Base-by-base conservation (phyloP, 1,139 yeast genomes). In the Scheffersomyces stambukii region DNA sequence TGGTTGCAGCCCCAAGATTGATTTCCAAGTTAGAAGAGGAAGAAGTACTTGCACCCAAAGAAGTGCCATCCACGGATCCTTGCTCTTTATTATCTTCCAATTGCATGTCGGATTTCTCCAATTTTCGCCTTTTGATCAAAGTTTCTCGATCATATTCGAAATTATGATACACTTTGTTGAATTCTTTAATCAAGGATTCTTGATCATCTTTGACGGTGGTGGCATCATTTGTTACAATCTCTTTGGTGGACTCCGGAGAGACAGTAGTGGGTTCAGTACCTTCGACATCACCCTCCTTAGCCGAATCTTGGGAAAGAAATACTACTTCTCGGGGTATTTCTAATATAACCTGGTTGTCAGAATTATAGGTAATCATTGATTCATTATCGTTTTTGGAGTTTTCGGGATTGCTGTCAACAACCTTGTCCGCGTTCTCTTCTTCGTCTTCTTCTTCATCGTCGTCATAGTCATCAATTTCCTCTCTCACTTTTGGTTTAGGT, bases 101-200 rank as follows among this genome's bases (percentile, higher is more conserved):
- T 44, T 80, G 77, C 45, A 81, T 69, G 50, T 88, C 94, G 24
- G 85, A 81, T 41, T 82, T 82, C 46, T 85, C 95, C 22, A 88
- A 62, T 46, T 81, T 84, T 40, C 88, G 59, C 48, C 94, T 70
- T 45, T 86, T 85, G 32, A 80, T 64, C 28, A 85, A 64, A 1
- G 91, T 83, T 34, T 84, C 94, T 41, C 77, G 63, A 50, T 88
- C 96, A 40, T 76, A 75, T 48, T 89, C 97, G 50, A 86, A 85
- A 36, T 75, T 78, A 48, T 88, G 96, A 48, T 86, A 88, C 23
- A 83, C 76, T 47, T 72, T 81, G 45, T 64, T 67, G 43, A 64
- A 65, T 39, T 64, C 70, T 29, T 51, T 57, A 16, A 67, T 60
- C 20, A 64, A 45, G 21, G 48, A 50, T 29, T 61, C 70, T 35